Base-by-base conservation (phyloP, 495 filamentous ascomycete species). In the Penicillium arizonense region DNA sequence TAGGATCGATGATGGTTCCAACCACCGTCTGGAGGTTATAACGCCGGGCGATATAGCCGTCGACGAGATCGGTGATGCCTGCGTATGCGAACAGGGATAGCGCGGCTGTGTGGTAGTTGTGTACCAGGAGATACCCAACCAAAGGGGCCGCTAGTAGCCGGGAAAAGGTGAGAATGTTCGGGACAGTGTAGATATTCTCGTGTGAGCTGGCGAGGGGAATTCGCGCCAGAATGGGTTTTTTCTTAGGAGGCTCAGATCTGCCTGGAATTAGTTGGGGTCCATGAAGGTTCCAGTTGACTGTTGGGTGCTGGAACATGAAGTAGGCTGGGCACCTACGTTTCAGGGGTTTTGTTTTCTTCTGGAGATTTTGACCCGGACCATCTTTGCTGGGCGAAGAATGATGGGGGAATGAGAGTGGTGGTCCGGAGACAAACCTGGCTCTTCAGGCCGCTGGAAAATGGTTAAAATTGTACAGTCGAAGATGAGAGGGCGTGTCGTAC, bases 181-280 rank as follows among this genome's bases (percentile, higher is more conserved):
- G 94, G 41, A 98, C 59, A 38, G 88, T 98, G 77, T 96, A 96
- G 66, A 98, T 96, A 60, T 98, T 94, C 70, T 98, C 94, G 61
- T 86, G 91, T 4, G 66, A 63, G 11, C 55, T 60, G 28, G 77
- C 78, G 5, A 62, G 52, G 3, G 78, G 69, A 18, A 87, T 71
- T 32, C 74, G 65, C 10, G 82, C 79, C 14, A 87, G 65, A 48
- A 77, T 57, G 14, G 61, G 57, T 7, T 69, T 60, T 34, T 69
- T 70, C 36, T 65, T 67, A 4, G 62, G 18, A 21, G 53, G n/a
- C 35, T 55, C 44, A 12, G 47, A 32, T 23, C 55, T 61, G 23
- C 1, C 0, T 16, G 13, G 16, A 16, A 44, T 48, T 23, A 44
- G 35, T 12, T 24, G 36, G 13, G 35, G 10, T 20, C 7, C 23